Percentiles rank a stretch among this genome's conserved stretches.
phyloP scores from a whole-genome alignment of 305 asterid genomes.

The Coffea humblotiana region DNA sequence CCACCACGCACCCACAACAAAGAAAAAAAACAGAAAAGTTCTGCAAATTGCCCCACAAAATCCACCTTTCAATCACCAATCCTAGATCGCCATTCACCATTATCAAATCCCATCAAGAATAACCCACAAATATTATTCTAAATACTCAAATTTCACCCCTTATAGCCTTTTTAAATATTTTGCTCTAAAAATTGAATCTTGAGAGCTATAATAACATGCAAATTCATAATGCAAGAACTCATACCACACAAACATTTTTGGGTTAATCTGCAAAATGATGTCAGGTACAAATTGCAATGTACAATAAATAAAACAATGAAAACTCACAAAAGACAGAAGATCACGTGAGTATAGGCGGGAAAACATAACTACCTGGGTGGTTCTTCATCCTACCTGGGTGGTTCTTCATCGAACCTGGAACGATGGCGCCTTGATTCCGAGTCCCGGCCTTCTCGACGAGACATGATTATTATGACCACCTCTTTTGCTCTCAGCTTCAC shows the following conservation, averaged over 20 bases:
- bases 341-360: background rate
- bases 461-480: conserved; percentile 30
- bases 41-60: background rate
- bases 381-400: conserved; percentile 71
- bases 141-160: background rate
- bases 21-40: background rate
- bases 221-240: background rate
- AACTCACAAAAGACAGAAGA: background rate
- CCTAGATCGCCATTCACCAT: background rate
- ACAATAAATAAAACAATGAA: background rate
- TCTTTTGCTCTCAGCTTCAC: background rate
- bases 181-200: background rate
- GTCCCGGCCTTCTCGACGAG: conserved; percentile 61
- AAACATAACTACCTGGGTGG: conserved; percentile 58
- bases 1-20: background rate
- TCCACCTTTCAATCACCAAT: background rate
- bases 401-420: conserved; percentile 70
- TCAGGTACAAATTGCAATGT: background rate
- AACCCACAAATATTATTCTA: background rate
- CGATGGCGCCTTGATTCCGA: conserved; percentile 62
- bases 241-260: background rate
- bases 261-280: background rate
- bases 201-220: background rate
- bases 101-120: background rate
- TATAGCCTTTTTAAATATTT: background rate